Evolutionary conservation across 116 monocot genomes (phyloP), one percentile per base, ranked within the genome.

Genomic region (Dioscorea cayenensis): DNA sequence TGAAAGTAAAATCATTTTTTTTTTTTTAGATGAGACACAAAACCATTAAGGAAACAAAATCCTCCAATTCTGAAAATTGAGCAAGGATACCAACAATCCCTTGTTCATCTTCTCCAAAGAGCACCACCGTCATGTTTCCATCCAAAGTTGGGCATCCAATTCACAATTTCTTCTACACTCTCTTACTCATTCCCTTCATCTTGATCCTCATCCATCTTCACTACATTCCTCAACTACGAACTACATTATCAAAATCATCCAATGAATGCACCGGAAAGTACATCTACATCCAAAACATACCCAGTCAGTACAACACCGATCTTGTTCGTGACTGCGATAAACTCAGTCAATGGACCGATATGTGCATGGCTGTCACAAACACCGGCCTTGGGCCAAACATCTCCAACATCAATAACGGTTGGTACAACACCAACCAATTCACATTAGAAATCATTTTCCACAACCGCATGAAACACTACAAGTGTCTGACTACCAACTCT

Each of bases 351-450:
- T 62, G 20, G 62, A 12, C 23, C 22, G 62, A 62, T 5, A 62
- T 62, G 62, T 62, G 62, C 22, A 7, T 8, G 7, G 0, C 62
- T 0, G 23, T 10, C 23, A 20, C 23, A 21, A 62, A 62, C 25
- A 6, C 62, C 25, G 62, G 62, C 22, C 62, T 62, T 9, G 62
- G 62, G 4, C 62, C 22, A 11, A 21, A 11, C 7, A 62, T 62
- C 43, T 10, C 43, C 62, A 21, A 62, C 22, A 55, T 14, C 55
- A 16, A 16, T 14, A 18, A 20, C 6, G 20, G 62, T 8, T 62
- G 62, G 62, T 62, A 62, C 23, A 20, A 21, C 22, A 23, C 62
- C 62, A 27, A 62, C 62, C 62, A 62, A 20, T 62, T 62, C 62
- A 23, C 62, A 3, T 22, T 62, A 5, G 62, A 62, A 7, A 20